phyloP scores from a whole-genome alignment of 352 stramenopile species.

The Phytophthora meadii region DNA sequence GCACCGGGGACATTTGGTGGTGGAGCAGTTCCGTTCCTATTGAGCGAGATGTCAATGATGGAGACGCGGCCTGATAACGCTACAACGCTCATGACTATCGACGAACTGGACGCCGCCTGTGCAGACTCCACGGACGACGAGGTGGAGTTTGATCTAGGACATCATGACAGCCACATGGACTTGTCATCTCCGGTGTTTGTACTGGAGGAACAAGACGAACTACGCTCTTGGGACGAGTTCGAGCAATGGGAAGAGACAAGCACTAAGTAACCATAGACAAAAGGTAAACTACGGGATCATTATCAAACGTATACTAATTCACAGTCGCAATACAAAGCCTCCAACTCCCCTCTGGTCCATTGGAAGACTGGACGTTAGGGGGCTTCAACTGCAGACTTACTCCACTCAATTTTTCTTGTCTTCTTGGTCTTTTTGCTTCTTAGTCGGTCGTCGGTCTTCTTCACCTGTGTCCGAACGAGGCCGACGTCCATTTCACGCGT shows the following conservation, averaged over 20 bases:
- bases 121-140: slow-evolving; percentile 31
- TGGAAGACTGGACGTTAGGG: slow-evolving; percentile 24
- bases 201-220: slow-evolving; percentile 40
- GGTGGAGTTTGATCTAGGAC: slow-evolving; percentile 37
- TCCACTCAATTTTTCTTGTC: slow-evolving; percentile 17
- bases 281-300: slow-evolving; percentile 19
- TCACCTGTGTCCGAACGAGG: slow-evolving; percentile 8
- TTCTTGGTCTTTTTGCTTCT: slow-evolving; percentile 28
- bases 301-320: slow-evolving; percentile 27
- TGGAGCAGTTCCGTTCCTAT: slow-evolving; percentile 48
- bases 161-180: slow-evolving; percentile 27
- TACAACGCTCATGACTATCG: slow-evolving; percentile 66
- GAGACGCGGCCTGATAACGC: slow-evolving; percentile 33
- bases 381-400: slow-evolving; percentile 5
- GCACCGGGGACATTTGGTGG: slow-evolving; percentile 45
- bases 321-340: slow-evolving; percentile 2
- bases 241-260: slow-evolving; percentile 27
- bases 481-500: slow-evolving; percentile 41
- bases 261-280: slow-evolving; percentile 10
- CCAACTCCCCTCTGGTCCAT: slow-evolving; percentile 20
- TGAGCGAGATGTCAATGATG: slow-evolving; percentile 54
- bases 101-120: slow-evolving; percentile 31
- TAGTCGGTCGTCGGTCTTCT: slow-evolving; percentile 32
- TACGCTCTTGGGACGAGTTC: slow-evolving; percentile 31
- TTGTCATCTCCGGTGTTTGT: slow-evolving; percentile 32